Percentiles rank a stretch among this genome's conserved stretches.
These are phyloP conservation scores for Piedraia hortae DNA, from an alignment of 2,329 filamentous ascomycete genomes.

Conservation along the genomic window DNA sequence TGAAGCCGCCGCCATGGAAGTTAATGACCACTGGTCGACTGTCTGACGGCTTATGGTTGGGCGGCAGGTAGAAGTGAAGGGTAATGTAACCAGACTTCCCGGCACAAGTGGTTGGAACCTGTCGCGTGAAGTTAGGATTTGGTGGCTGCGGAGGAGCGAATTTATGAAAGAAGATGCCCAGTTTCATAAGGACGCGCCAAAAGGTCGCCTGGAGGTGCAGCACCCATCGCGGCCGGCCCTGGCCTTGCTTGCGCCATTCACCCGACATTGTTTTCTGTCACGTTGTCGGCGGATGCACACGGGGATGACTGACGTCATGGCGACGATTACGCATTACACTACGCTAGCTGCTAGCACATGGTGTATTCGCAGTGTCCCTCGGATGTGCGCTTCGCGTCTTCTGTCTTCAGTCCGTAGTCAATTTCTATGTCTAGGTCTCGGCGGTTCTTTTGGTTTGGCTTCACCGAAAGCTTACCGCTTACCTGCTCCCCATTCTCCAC, in stretches of 20 bases:
- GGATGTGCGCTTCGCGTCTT: conserved; percentile 40
- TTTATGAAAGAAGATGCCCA: conserved; percentile 41
- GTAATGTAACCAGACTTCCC: conserved; percentile 20
- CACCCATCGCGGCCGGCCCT: conserved; percentile 25
- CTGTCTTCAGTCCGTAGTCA: conserved; percentile 51
- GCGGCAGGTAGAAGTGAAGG: conserved; percentile 35
- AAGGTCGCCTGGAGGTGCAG: conserved; percentile 34
- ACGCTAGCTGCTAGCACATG: conserved; percentile 37
- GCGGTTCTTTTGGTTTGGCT: conserved; percentile 79
- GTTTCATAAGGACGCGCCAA: conserved; percentile 38
- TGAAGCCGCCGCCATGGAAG: conserved; percentile 37
- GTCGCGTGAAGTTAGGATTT: conserved; percentile 29
- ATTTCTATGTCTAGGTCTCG: conserved; percentile 83
- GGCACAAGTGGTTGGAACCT: conserved; percentile 24
- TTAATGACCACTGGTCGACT: conserved; percentile 30
- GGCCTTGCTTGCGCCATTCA: conserved; percentile 17
- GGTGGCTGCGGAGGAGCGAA: conserved; percentile 33
- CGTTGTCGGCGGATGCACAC: too few relatives aligned
- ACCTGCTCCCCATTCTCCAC: conserved; percentile 70
- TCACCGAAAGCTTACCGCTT: conserved; percentile 45
- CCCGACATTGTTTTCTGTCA: too few relatives aligned
- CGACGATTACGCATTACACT: too few relatives aligned
- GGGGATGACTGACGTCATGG: too few relatives aligned
- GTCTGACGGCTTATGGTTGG: conserved; percentile 21
- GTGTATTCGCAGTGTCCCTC: conserved; percentile 55